phyloP scores from a whole-genome alignment of 768 basidiomycete genomes.

The Psilocybe tampanensis region DNA sequence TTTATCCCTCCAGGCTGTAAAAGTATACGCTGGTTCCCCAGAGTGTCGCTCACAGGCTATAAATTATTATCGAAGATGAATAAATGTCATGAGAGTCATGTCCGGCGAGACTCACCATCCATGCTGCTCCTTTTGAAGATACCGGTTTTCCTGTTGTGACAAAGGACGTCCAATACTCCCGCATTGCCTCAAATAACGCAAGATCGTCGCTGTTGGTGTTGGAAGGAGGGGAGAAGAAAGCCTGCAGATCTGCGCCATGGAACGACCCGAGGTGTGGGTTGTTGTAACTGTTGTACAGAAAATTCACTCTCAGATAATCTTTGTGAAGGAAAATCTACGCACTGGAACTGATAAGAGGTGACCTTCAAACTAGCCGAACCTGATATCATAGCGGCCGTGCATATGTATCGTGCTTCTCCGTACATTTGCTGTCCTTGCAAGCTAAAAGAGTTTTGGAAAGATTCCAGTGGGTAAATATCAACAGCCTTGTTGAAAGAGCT shows the following conservation, averaged over 20 bases:
- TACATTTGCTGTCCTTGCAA: conserved; percentile 48
- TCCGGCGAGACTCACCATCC: conserved; percentile 34
- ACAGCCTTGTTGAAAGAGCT: conserved; percentile 32
- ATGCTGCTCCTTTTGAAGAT: conserved; percentile 21
- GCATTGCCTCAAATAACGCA: conserved; percentile 38
- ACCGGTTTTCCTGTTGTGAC: conserved; percentile 34
- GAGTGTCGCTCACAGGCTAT: conserved; percentile 12
- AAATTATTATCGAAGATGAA: neutral
- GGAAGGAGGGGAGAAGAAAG: conserved; percentile 34
- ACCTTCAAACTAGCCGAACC: conserved; percentile 22
- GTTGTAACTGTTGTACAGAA: conserved; percentile 35
- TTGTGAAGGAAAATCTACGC: conserved; percentile 5
- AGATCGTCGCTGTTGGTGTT: conserved; percentile 28
- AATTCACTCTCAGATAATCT: neutral
- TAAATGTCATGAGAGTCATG: neutral
- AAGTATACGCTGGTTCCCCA: conserved; percentile 16
- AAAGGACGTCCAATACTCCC: conserved; percentile 42
- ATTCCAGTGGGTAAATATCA: conserved; percentile 34
- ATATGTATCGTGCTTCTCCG: conserved; percentile 47
- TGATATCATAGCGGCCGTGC: conserved; percentile 38
- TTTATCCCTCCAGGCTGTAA: conserved; percentile 15
- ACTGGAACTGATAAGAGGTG: conserved; percentile 40
- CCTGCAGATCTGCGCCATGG: conserved; percentile 39
- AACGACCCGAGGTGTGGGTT: conserved; percentile 40
- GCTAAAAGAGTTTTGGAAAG: conserved; percentile 35